Percentiles rank a stretch among this genome's conserved stretches.
Evolutionary conservation across 1,139 yeast genomes (phyloP).

Genomic region (Chernovozyma aurita): DNA sequence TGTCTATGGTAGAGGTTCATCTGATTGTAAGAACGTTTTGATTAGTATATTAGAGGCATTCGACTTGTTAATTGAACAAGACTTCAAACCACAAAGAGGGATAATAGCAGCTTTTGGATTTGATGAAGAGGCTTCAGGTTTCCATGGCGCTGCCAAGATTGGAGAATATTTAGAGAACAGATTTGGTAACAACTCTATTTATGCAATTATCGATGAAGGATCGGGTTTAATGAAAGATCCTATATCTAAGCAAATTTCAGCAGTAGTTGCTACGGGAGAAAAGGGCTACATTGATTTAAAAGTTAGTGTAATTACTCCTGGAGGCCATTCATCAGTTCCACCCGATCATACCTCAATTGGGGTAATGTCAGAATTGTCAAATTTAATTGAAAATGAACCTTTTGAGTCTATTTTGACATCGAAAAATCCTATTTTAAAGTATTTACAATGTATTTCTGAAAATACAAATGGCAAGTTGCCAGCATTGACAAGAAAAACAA

Average conservation of each 20-base stretch:
- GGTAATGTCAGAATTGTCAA: slow-evolving; percentile 51
- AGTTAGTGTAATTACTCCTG: slow-evolving; percentile 50
- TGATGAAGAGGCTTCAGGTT: slow-evolving; percentile 69
- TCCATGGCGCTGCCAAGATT: slow-evolving; percentile 47
- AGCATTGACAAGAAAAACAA: slow-evolving; percentile 12
- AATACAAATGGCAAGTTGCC: slow-evolving; percentile 14
- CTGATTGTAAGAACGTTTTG: slow-evolving; percentile 59
- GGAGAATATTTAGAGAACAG: slow-evolving; percentile 38
- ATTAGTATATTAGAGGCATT: slow-evolving; percentile 56
- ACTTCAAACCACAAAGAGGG: slow-evolving; percentile 51
- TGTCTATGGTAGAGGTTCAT: slow-evolving; percentile 64
- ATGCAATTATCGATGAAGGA: slow-evolving; percentile 66
- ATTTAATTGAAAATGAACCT: slow-evolving; percentile 46
- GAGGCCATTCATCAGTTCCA: slow-evolving; percentile 75
- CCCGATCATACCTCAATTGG: slow-evolving; percentile 75
- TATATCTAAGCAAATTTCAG: slow-evolving; percentile 22
- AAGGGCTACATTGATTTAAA: slow-evolving; percentile 57
- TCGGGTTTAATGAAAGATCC: slow-evolving; percentile 23
- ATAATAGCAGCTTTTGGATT: slow-evolving; percentile 61
- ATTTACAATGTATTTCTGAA: slow-evolving; percentile 46
- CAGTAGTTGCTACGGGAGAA: slow-evolving; percentile 47
- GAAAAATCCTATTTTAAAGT: slow-evolving; percentile 46
- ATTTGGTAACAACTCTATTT: slow-evolving; percentile 54
- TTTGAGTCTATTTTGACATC: slow-evolving; percentile 39
- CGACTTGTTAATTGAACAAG: slow-evolving; percentile 40